Evolutionary conservation across 1,284 basidiomycete genomes (phyloP), one percentile per base, ranked within the genome.

Genomic region (Boletus mariae): DNA sequence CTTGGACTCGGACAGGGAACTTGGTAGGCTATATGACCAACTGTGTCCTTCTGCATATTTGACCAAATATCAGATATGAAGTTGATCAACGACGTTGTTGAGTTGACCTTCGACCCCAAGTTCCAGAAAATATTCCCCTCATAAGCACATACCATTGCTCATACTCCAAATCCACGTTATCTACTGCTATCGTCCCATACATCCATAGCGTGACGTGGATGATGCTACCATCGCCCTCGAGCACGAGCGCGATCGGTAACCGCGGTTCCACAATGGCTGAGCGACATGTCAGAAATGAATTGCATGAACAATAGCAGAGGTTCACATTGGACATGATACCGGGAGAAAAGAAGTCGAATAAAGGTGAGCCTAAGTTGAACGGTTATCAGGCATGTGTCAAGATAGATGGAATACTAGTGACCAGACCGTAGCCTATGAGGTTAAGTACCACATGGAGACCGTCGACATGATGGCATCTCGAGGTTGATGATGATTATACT

Each of bases 31-130:
- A 13, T 13, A 32, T 37, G 41, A 37, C 5, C 9, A 20, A 20
- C 5, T 45, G 26, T 9, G 12, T 45, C n/a, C 17, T 17, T 29
- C 15, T n/a, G 45, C 44, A 45, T 56, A 43, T 47, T 25, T 52
- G 54, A 59, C 46, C 31, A 13, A 20, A 43, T 28, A 20, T 25
- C 57, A 90, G 87, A 90, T 59, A 74, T 89, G 75, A 76, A 79
- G 40, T 62, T 89, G 32, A 80, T 84, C 32, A 81, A 90, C 55
- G 80, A 85, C 56, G 77, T 80, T 11, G 76, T 89, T 46, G 80
- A 84, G 57, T 68, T 84, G 51, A 84, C 81, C 49, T 84, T 85
- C 57, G 82, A 87, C 55, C 74, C 79, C 1, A 75, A 78, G 51
- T 87, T 86, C 59, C 62, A 61, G n/a, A 76, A 73, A 51, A 75